phyloP scores from a whole-genome alignment of 1,284 basidiomycete genomes.

The Pseudozyma hubeiensis region DNA sequence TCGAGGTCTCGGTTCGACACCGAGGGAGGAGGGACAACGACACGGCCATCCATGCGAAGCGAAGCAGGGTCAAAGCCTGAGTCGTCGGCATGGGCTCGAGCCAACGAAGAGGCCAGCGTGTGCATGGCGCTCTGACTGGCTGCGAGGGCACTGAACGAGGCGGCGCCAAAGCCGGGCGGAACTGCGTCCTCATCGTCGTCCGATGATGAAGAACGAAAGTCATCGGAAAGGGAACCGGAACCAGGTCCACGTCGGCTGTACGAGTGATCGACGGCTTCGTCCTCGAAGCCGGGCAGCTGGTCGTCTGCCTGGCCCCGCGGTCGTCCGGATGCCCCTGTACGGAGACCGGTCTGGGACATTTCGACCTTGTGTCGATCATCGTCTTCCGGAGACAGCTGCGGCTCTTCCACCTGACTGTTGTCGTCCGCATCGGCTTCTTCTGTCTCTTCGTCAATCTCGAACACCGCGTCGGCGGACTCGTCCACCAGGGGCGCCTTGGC shows the following conservation, averaged over 20 bases:
- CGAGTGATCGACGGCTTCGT: constrained; percentile 6
- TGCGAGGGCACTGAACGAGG: constrained; percentile 54
- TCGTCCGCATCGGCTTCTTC: constrained; percentile 29
- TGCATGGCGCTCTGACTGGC: constrained; percentile 51
- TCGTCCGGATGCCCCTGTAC: constrained; percentile 40
- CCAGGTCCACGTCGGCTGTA: constrained; percentile 8
- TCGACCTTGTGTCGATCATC: constrained; percentile 32
- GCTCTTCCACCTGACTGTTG: constrained; percentile 10
- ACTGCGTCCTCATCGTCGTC: constrained; percentile 43
- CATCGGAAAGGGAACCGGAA: constrained; percentile 36
- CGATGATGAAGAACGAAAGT: constrained; percentile 38
- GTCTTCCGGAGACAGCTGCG: constrained; percentile 21
- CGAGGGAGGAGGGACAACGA: constrained; percentile 33
- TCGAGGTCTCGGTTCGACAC: constrained; percentile 23
- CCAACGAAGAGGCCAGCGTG: constrained; percentile 33
- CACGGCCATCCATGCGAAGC: constrained; percentile 54
- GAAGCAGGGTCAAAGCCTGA: constrained; percentile 58
- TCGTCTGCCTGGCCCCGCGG: constrained; percentile 37
- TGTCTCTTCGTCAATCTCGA: constrained; percentile 60
- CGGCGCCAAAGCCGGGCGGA: constrained; percentile 48
- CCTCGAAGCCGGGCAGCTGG: constrained; percentile 30
- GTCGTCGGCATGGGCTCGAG: constrained; percentile 40
- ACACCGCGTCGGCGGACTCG: constrained; percentile 51
- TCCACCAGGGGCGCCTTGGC: constrained; percentile 22
- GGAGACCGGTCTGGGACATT: constrained; percentile 34